Conservation (phyloP, 2,329 filamentous ascomycete species). For the Davidsoniella eucalypti region DNA sequence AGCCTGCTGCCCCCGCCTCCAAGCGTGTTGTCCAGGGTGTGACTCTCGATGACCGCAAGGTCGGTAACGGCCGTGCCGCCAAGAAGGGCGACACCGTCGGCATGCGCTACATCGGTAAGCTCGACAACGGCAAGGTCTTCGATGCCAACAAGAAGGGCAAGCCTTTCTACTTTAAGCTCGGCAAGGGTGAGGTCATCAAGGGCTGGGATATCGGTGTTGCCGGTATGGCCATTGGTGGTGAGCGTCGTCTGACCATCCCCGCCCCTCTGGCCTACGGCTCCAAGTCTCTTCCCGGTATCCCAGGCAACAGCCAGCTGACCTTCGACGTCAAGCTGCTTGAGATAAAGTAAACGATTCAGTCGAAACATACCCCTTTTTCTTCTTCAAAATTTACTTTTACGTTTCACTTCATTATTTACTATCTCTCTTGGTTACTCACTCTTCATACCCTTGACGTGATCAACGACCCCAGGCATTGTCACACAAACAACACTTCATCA, state of each 20-base stretch:
- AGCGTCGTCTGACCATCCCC: conserved; percentile 84
- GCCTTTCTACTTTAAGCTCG: conserved; percentile 91
- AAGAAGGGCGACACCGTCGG: conserved; percentile 85
- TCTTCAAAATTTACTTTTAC: background rate
- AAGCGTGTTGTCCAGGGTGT: conserved; percentile 76
- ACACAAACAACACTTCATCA: background rate
- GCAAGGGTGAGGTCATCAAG: conserved; percentile 91
- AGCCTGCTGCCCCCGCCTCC: conserved; percentile 29
- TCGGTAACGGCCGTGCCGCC: conserved; percentile 65
- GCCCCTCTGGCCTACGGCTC: conserved; percentile 78
- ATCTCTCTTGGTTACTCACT: background rate
- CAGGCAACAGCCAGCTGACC: conserved; percentile 73
- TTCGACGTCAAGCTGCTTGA: conserved; percentile 83
- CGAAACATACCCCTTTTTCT: background rate
- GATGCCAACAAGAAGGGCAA: conserved; percentile 99
- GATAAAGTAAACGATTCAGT: conserved; percentile 47
- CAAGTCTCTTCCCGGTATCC: conserved; percentile 68
- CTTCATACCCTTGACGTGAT: conserved; percentile 7
- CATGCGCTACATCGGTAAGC: conserved; percentile 97
- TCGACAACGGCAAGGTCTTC: conserved; percentile 85
- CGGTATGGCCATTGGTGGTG: conserved; percentile 85
- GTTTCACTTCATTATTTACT: background rate
- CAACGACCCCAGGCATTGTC: conserved; percentile 7
- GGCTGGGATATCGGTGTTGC: conserved; percentile 92
- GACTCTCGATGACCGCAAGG: conserved; percentile 87